phyloP scores from a whole-genome alignment of 176 grass and related monocot species.

The Typha latifolia region DNA sequence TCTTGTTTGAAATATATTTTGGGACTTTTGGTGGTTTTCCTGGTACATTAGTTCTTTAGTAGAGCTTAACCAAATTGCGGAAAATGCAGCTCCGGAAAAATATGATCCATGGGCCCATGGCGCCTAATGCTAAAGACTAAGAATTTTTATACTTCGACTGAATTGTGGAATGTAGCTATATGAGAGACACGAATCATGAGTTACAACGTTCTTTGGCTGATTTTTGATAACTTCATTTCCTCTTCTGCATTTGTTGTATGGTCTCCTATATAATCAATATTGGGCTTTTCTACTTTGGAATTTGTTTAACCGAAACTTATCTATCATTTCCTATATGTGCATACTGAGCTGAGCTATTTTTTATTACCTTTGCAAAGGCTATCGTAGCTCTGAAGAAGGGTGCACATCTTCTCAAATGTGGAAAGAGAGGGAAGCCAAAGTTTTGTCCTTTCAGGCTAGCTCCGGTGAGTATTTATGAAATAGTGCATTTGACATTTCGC shows the following conservation, averaged over 20 bases:
- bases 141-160: too few relatives aligned
- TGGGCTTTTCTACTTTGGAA: neutral
- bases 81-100: too few relatives aligned
- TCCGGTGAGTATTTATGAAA: conserved; percentile 47
- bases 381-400: conserved; percentile 87
- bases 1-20: too few relatives aligned
- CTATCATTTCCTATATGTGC: too few relatives aligned
- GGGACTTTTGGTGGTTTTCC: too few relatives aligned
- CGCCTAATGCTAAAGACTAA: too few relatives aligned
- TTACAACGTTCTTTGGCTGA: neutral
- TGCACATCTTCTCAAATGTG: conserved; percentile 84
- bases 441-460: conserved; percentile 76
- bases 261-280: conserved; percentile 1
- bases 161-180: neutral
- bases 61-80: too few relatives aligned
- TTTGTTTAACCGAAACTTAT: neutral
- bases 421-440: conserved; percentile 88
- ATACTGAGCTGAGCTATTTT: neutral
- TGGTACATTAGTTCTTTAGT: too few relatives aligned
- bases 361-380: conserved; percentile 33
- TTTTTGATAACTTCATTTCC: conserved; percentile 3
- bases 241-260: neutral
- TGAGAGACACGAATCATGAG: neutral
- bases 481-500: neutral
- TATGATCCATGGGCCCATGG: too few relatives aligned